phyloP scores from a whole-genome alignment of 2,329 filamentous ascomycete genomes.

The Exophiala viscosa region DNA sequence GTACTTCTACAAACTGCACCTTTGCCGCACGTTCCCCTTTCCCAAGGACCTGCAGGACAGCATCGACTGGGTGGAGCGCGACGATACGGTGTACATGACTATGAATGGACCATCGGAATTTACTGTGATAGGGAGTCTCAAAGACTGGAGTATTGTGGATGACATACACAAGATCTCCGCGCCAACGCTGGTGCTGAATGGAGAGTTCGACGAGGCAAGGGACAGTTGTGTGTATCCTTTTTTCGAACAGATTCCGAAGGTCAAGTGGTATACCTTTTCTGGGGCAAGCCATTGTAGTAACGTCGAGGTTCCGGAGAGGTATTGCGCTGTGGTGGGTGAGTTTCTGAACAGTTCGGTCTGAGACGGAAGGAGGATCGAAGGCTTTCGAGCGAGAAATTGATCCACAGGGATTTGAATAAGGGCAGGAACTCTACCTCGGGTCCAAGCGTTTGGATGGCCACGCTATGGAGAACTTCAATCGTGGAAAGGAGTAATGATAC shows the following conservation, averaged over 20 bases:
- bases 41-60: conserved; percentile 31
- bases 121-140: conserved; percentile 39
- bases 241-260: conserved; percentile 33
- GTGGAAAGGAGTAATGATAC: no score
- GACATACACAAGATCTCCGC: conserved; percentile 38
- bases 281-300: conserved; percentile 32
- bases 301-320: conserved; percentile 39
- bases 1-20: conserved; percentile 31
- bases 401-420: background rate
- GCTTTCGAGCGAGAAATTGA: background rate
- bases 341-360: conserved; percentile 30
- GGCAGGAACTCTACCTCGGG: background rate
- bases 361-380: background rate
- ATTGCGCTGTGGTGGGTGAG: conserved; percentile 33
- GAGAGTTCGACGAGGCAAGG: conserved; percentile 35
- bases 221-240: conserved; percentile 22
- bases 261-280: conserved; percentile 39
- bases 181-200: conserved; percentile 42
- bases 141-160: conserved; percentile 37
- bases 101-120: conserved; percentile 40
- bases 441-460: background rate
- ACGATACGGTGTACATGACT: conserved; percentile 30
- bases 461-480: no score
- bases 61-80: conserved; percentile 26
- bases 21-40: conserved; percentile 33